phyloP scores from a whole-genome alignment of 768 basidiomycete species.

The Rhizopogon vesiculosus region DNA sequence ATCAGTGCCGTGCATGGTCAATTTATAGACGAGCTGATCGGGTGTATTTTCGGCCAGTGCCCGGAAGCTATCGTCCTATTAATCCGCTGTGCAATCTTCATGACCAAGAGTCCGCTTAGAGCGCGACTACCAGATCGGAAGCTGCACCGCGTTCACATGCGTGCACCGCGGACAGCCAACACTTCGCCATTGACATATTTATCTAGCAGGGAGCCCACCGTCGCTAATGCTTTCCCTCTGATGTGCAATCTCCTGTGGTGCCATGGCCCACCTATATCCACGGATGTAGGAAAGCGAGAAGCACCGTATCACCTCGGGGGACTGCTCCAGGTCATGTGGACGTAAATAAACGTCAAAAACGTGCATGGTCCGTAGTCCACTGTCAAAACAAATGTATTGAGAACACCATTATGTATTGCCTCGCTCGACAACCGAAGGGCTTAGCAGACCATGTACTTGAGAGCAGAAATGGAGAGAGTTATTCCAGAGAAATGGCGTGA shows the following conservation, averaged over 20 bases:
- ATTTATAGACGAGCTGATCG: not conserved
- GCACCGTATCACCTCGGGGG: constrained; percentile 9
- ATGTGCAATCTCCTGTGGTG: not conserved
- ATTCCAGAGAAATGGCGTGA: not conserved
- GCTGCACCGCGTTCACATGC: not conserved
- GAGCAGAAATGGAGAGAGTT: not conserved
- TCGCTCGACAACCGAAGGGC: not conserved
- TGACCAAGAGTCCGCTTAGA: constrained; percentile 15
- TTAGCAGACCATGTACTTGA: not conserved
- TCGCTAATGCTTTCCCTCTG: not conserved
- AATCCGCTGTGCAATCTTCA: not conserved
- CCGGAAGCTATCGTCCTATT: not conserved
- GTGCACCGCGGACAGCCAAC: not conserved
- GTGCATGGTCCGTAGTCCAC: not conserved
- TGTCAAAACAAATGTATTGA: not conserved
- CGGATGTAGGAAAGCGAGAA: constrained; percentile 10
- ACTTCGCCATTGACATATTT: too few species aligned
- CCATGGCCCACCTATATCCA: constrained; percentile 20
- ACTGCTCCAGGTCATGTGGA: not conserved
- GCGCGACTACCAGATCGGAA: constrained; percentile 8
- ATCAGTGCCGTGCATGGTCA: constrained; percentile 3
- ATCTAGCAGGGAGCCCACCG: not conserved
- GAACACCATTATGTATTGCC: not conserved
- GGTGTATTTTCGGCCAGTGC: not conserved
- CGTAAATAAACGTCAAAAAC: constrained; percentile 1